Base-by-base conservation (phyloP, 2,329 filamentous ascomycete genomes). In the Fusarium marasasianum region DNA sequence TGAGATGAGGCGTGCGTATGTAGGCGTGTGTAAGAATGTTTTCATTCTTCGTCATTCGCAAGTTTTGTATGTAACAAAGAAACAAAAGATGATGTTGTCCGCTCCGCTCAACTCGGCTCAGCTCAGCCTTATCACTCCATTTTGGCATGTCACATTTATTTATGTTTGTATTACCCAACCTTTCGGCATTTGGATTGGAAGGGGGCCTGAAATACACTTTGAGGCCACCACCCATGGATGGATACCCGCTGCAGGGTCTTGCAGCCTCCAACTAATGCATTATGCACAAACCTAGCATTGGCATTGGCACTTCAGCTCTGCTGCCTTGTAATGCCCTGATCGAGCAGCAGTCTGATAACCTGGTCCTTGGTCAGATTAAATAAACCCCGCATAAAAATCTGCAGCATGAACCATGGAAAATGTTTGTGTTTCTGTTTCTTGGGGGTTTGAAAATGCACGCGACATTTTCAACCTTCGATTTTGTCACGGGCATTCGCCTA, bases 241-340 rank as follows among this genome's bases (percentile, higher is more conserved):
- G n/a, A 38, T 29, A 58, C 31, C 50, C 62, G 44, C 51, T 67
- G 62, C 62, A 66, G 64, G 64, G 64, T 51, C 38, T 40, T 67
- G 62, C 43, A 58, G 40, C 58, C 58, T 65, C 35, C 33, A 35
- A 35, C 33, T 60, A 54, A 60, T 60, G 57, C 58, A 63, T 43
- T 51, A 64, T 64, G 62, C 62, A 48, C 37, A 45, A 45, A 29
- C 47, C 47, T 41, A 14, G 62, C 14, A 64, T 26, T 35, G 50
- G 50, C 48, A 17, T 22, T 31, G 45, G 22, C 47, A 33, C n/a
- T 35, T 51, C 57, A 47, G 63, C 47, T 29, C 12, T 59, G 37
- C 24, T n/a, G 77, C 57, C 15, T 68, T 71, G 33, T 4, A 35
- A 10, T 47, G 59, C 33, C 59, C 40, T 66, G 41, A 22, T 31